Percentiles rank a stretch among this genome's conserved stretches.
Conservation (phyloP, 2,329 filamentous ascomycete species). For the Monosporascus sp. region DNA sequence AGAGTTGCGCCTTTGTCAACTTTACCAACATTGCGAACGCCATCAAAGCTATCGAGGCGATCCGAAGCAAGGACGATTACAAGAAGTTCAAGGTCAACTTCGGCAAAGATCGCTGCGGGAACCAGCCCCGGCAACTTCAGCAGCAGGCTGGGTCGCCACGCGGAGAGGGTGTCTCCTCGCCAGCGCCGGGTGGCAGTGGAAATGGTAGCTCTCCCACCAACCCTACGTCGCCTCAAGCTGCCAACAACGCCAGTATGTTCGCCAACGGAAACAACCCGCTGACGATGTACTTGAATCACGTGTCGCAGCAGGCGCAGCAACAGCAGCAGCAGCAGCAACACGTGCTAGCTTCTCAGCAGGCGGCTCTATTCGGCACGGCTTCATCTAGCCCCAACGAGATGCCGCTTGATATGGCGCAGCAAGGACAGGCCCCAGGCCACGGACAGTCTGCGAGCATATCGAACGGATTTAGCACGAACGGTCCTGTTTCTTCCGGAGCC, state of each 20-base stretch:
- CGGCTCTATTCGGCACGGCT: conserved; percentile 72
- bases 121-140: conserved; percentile 83
- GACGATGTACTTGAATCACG: conserved; percentile 87
- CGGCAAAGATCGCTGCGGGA: conserved; percentile 96
- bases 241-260: conserved; percentile 58
- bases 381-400: conserved; percentile 54
- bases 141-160: conserved; percentile 62
- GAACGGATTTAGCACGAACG: conserved; percentile 54
- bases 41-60: conserved; percentile 97
- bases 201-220: conserved; percentile 53
- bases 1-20: conserved; percentile 99
- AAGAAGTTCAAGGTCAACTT: conserved; percentile 99
- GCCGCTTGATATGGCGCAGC: conserved; percentile 53
- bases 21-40: conserved; percentile 99
- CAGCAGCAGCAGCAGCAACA: conserved; percentile 73
- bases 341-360: conserved; percentile 69
- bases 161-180: conserved; percentile 54
- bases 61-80: conserved; percentile 93
- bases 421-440: conserved; percentile 57
- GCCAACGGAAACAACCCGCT: conserved; percentile 83
- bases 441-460: conserved; percentile 62
- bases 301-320: conserved; percentile 65
- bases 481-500: conserved; percentile 45
- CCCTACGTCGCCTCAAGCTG: conserved; percentile 51
- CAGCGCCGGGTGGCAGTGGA: conserved; percentile 55